phyloP scores from a whole-genome alignment of 805 yeast genomes.

The Scheffersomyces ergatensis region DNA sequence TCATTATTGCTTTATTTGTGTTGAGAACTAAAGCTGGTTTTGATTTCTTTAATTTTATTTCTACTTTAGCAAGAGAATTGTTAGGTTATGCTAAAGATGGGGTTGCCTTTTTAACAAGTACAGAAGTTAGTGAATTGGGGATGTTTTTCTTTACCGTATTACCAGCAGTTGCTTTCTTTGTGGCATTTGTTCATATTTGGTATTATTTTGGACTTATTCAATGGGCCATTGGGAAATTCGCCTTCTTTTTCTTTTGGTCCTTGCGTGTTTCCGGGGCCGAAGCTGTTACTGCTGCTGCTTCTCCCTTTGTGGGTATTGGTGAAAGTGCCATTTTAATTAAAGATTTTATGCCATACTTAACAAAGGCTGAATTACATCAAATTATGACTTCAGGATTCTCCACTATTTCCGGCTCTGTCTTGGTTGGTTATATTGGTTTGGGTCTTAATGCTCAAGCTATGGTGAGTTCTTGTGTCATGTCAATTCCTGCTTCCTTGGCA shows the following conservation, averaged over 20 bases:
- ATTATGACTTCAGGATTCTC: conserved; percentile 63
- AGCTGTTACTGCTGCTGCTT: conserved; percentile 63
- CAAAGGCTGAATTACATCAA: conserved; percentile 61
- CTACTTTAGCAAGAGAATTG: conserved; percentile 54
- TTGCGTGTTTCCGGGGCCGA: conserved; percentile 62
- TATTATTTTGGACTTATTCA: conserved; percentile 59
- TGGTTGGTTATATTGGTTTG: conserved; percentile 60
- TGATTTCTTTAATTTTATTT: conserved; percentile 60
- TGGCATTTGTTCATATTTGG: conserved; percentile 59
- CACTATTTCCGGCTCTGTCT: conserved; percentile 62
- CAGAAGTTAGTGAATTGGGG: conserved; percentile 35
- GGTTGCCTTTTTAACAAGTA: conserved; percentile 54
- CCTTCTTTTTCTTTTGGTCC: conserved; percentile 58
- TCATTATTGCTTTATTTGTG: conserved; percentile 57
- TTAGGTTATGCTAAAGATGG: conserved; percentile 58
- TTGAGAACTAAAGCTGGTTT: conserved; percentile 59
- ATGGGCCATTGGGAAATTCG: conserved; percentile 57
- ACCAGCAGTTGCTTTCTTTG: conserved; percentile 64
- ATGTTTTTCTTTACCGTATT: conserved; percentile 57
- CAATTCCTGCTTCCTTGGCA: conserved; percentile 63
- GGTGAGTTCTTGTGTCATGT: conserved; percentile 67
- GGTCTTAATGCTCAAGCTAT: conserved; percentile 63
- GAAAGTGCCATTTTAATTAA: conserved; percentile 62
- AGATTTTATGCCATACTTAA: conserved; percentile 56
- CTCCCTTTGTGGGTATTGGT: conserved; percentile 67